Evolutionary conservation across 176 grass and related monocot species (phyloP), one percentile per base, ranked within the genome.

Genomic region (Miscanthus lutarioriparius): DNA sequence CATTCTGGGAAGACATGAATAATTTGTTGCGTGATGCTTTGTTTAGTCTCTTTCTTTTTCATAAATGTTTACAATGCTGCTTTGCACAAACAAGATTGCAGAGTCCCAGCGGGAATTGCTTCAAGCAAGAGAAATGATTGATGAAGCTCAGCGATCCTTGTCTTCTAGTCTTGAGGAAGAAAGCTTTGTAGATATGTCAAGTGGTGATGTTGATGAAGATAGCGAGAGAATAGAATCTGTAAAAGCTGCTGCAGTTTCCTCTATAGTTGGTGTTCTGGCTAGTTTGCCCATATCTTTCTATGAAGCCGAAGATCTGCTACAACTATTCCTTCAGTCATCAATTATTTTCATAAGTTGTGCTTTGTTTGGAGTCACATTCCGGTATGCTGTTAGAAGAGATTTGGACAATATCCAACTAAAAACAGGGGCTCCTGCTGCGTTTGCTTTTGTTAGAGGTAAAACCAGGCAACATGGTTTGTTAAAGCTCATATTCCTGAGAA

Each of bases 391-490:
- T 79, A 94, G 94, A 84, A 90, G 91, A 80, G 94, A 94, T 64
- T 85, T 97, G 56, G 91, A 94, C 63, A 91, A 97, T 86, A 47
- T 94, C 75, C 91, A 94, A 76, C 91, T 94, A 78, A 97, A 94
- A 90, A 97, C 80, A 0, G 91, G 94, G 64, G 90, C 89, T 53
- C 74, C 83, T 70, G 87, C 87, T 37, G 90, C 90, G 7, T 94
- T 97, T 82, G 86, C 90, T 45, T 85, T 97, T 59, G 90, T 97
- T 33, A 94, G 85, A 97, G 90, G 90, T 92, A 92, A 62, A 81
- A 86, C 26, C 44, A 87, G 41, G 44, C 71, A 61, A 82, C 51
- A 33, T 28, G 64, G 72, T 81, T 87, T 70, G 23, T 72, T 33
- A 84, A 69, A 80, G 72, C 0, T 82, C 82, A 75, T 49, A 79